These are phyloP conservation scores for Gossypium longicalyx DNA, from an alignment of 345 rosid genomes.

Conservation along the genomic window DNA sequence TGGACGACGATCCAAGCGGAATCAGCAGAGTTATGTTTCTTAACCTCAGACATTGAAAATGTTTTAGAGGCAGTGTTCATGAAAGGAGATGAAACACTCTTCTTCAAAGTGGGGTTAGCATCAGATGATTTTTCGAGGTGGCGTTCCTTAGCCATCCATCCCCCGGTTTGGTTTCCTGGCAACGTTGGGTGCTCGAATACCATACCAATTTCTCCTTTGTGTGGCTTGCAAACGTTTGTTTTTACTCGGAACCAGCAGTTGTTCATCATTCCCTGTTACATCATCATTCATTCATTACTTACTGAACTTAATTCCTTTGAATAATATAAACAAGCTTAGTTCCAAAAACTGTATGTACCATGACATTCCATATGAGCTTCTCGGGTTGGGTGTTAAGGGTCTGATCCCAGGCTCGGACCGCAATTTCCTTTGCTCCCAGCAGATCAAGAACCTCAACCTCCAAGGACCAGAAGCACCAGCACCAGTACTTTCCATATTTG, in stretches of 20 bases:
- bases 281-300: neutral
- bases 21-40: constrained; percentile 60
- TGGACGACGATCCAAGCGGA: constrained; percentile 93
- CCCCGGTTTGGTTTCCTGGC: constrained; percentile 90
- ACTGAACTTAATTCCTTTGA: neutral
- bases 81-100: constrained; percentile 3
- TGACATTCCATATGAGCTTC: constrained; percentile 89
- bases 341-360: constrained; percentile 39
- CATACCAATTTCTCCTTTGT: constrained; percentile 88
- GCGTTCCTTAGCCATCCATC: constrained; percentile 95
- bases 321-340: no score
- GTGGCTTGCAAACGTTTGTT: constrained; percentile 71
- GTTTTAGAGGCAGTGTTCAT: constrained; percentile 21
- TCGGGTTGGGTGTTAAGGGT: constrained; percentile 89
- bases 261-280: constrained; percentile 94
- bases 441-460: constrained; percentile 81
- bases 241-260: constrained; percentile 91
- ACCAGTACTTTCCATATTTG: constrained; percentile 77
- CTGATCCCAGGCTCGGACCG: constrained; percentile 97
- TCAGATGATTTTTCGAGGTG: constrained; percentile 61
- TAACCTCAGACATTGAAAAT: constrained; percentile 61
- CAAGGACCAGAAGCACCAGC: constrained; percentile 97
- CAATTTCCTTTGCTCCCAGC: constrained; percentile 70
- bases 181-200: constrained; percentile 83
- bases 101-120: constrained; percentile 39